phyloP scores from a whole-genome alignment of 345 rosid species.

The Pistacia vera region DNA sequence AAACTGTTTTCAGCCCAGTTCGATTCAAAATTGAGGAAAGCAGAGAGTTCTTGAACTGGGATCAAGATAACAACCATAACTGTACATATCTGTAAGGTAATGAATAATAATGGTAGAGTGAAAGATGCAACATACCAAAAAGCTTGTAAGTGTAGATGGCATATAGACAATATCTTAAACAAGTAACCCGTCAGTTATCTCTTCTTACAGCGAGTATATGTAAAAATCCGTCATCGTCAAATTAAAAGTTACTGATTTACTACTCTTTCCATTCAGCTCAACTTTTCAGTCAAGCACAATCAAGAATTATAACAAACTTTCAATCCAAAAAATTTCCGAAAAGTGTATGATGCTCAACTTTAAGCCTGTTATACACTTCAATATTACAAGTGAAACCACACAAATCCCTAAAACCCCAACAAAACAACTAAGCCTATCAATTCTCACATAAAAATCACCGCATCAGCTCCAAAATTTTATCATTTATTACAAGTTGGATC shows the following conservation, averaged over 20 bases:
- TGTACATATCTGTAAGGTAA: neutral
- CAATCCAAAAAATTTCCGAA: neutral
- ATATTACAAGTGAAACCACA: constrained; percentile 2
- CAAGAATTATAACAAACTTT: neutral
- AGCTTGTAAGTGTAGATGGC: neutral
- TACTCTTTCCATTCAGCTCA: neutral
- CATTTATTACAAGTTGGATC: constrained; percentile 7
- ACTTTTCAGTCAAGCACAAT: too few relatives aligned
- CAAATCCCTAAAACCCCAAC: constrained; percentile 5
- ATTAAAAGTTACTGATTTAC: neutral
- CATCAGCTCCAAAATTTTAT: neutral
- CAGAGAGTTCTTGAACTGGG: neutral
- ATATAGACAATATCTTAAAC: neutral
- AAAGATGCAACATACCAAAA: neutral
- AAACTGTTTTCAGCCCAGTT: neutral
- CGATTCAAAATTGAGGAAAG: neutral
- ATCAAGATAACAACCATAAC: neutral
- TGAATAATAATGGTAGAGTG: neutral
- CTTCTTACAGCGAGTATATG: neutral
- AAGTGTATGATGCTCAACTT: neutral
- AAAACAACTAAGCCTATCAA: neutral
- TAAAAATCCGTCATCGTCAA: neutral
- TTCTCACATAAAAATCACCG: neutral
- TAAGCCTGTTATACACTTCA: neutral
- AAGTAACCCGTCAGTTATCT: neutral